Evolutionary conservation across 371 early-diverging fungal genomes (phyloP), one percentile per base, ranked within the genome.

Genomic region (Dichotomocladium elegans): DNA sequence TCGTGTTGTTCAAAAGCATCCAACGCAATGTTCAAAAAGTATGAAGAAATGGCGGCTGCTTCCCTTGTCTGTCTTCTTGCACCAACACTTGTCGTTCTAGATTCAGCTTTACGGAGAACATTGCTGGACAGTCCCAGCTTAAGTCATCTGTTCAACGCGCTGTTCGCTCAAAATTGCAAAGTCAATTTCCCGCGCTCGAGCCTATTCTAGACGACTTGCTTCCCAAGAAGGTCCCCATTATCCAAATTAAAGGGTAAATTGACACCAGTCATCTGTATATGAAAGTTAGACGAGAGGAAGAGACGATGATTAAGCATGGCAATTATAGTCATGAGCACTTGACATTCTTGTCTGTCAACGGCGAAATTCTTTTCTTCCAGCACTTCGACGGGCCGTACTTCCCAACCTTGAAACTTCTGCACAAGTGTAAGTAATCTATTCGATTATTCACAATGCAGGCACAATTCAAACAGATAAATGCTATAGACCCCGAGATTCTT

Each of bases 121-220:
- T 93, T 57, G 84, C 86, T 55, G 87, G 89, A 31, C 90, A 93
- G 61, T 89, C 86, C 53, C 88, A 89, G 66, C 80, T 95, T 41
- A 98, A 98, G 76, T 87, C 94, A 33, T 95, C 95, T 25, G 94
- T 93, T 34, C 94, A 94, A 66, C 81, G 98, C 41, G 80, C 74
- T 6, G 88, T 98, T 59, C 85, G 97, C 47, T 60, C 87, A 27
- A 93, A 92, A 74, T 81, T 96, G 33, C 57, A 83, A 40, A 93
- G 92, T 41, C 89, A 92, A 61, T 96, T 87, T 66, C 95, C 94
- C 10, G 74, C 70, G n/a, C 79, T 98, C 4, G 90, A 89, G 57
- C 70, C 89, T 14, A 77, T 87, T 58, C 68, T 95, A 33, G 97
- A 98, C 53, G 94, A 93, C 21, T 75, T 98, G 45, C 69, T 98